Percentiles rank a stretch among this genome's conserved stretches.
Evolutionary conservation across 257 asterid genomes (phyloP).

Genomic region (Solanum pimpinellifolium): DNA sequence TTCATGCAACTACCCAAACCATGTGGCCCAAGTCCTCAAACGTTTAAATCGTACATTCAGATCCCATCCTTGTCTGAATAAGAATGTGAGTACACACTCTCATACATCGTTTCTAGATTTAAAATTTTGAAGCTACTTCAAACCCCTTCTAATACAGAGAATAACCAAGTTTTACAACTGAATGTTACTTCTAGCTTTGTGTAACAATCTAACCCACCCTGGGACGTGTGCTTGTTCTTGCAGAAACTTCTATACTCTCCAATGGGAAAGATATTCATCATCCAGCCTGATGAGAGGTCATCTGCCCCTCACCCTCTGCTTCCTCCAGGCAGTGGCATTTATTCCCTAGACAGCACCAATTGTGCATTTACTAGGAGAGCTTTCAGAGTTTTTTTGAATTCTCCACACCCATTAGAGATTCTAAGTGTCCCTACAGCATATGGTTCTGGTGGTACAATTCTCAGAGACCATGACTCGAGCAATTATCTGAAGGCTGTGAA

Average conservation of each 20-base stretch:
- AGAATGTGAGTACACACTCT: constrained; percentile 36
- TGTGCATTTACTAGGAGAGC: constrained; percentile 32
- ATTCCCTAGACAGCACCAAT: constrained; percentile 23
- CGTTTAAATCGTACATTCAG: constrained; percentile 55
- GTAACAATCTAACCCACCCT: background rate
- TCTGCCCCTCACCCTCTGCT: constrained; percentile 76
- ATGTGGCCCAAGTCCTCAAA: constrained; percentile 61
- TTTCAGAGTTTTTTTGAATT: constrained; percentile 48
- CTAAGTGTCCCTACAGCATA: constrained; percentile 73
- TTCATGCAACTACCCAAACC: constrained; percentile 74
- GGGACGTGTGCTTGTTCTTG: background rate
- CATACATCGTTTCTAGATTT: background rate
- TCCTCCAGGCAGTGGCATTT: constrained; percentile 54
- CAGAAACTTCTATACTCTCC: constrained; percentile 81
- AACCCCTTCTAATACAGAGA: background rate
- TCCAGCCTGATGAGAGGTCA: constrained; percentile 73
- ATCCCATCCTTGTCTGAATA: constrained; percentile 71
- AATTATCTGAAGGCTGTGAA: constrained; percentile 71
- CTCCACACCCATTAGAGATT: constrained; percentile 85
- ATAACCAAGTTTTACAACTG: background rate
- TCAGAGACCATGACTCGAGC: constrained; percentile 82
- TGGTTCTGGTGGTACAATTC: constrained; percentile 69
- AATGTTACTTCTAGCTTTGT: background rate
- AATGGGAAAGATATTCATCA: constrained; percentile 67
- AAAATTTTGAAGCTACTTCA: background rate